Evolutionary conservation across 1,284 basidiomycete species (phyloP), one percentile per base, ranked within the genome.

Genomic region (Rhodotorula sp.): DNA sequence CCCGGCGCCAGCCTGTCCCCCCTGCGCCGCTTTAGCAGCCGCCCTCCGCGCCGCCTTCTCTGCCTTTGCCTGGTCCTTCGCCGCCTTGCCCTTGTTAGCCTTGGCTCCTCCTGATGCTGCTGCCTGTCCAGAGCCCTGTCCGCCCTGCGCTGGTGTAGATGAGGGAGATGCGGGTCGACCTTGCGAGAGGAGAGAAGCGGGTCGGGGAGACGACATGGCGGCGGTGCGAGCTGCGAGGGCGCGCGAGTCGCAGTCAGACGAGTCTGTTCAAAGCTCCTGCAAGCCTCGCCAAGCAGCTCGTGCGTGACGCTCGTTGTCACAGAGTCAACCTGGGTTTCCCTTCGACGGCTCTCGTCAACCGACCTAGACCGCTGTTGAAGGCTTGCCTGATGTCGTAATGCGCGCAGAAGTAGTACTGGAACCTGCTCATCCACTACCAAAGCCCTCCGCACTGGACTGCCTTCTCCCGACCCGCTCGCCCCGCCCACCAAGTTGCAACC

Each of bases 31-130:
- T 30, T 70, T 70, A 20, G 53, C 53, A 24, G 64, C 63, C 5
- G 67, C 68, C 2, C 68, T 22, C 47, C 58, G 22, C 1, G 68
- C 68, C 1, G 68, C 68, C 49, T 70, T 70, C 22, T 66, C 68
- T 15, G 48, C 48, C 36, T 66, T 64, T 17, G 57, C 57, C 30
- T 58, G 34, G n/a, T 70, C 64, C 61, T 70, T 70, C 9, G 68
- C 55, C 24, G 52, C 44, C 19, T 24, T 51, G 7, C 27, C 24
- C 29, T 66, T 66, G 48, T 66, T 66, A 8, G 59, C 48, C 27
- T 64, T 64, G 2, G 29, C 20, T 27, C 24, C 19, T 34, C 13
- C 20, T 9, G 48, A 17, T 15, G 22, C 2, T n/a, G 17, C 32
- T 24, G 8, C 19, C 15, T 46, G 39, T 22, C 3, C 32, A 15